A percentile compares a stretch with the other conserved stretches of the same genome.
Evolutionary conservation across 805 yeast species (phyloP).

Genomic region (Candida vaughaniae): DNA sequence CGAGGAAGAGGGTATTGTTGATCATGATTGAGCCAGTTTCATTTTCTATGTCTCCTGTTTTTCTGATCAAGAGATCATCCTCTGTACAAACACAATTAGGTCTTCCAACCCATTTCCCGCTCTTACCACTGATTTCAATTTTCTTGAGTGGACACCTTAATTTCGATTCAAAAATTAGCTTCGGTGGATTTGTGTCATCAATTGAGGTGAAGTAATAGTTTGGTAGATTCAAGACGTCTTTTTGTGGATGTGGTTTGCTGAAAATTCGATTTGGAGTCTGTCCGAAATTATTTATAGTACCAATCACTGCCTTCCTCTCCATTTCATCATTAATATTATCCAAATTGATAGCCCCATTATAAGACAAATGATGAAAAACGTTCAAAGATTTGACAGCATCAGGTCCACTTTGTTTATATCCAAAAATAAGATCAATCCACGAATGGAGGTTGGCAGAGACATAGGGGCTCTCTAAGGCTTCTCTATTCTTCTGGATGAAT

Average conservation of each 20-base stretch:
- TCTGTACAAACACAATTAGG: slow-evolving; percentile 38
- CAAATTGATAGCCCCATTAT: slow-evolving; percentile 78
- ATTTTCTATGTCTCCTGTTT: slow-evolving; percentile 19
- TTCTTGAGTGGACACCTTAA: slow-evolving; percentile 39
- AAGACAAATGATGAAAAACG: slow-evolving; percentile 82
- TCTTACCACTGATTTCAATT: slow-evolving; percentile 44
- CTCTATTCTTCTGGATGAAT: slow-evolving; percentile 72
- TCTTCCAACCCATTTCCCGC: slow-evolving; percentile 53
- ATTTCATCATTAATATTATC: slow-evolving; percentile 71
- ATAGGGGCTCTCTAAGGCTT: slow-evolving; percentile 79
- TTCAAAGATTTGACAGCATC: slow-evolving; percentile 66
- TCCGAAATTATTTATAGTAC: slow-evolving; percentile 88
- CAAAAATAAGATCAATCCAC: slow-evolving; percentile 88
- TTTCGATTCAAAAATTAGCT: slow-evolving; percentile 43
- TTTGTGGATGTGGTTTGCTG: slow-evolving; percentile 60
- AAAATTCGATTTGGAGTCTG: slow-evolving; percentile 83
- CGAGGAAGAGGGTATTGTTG: slow-evolving; percentile 44
- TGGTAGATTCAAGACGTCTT: slow-evolving; percentile 39
- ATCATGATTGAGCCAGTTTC: slow-evolving; percentile 35
- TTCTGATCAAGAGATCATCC: slow-evolving; percentile 37
- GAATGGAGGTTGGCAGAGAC: slow-evolving; percentile 73
- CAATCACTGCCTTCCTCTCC: slow-evolving; percentile 74
- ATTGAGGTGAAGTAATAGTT: slow-evolving; percentile 31
- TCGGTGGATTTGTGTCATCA: slow-evolving; percentile 33
- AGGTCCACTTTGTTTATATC: slow-evolving; percentile 72